phyloP scores from a whole-genome alignment of 2,329 filamentous ascomycete genomes.

The Ceratocystis cacaofunesta region DNA sequence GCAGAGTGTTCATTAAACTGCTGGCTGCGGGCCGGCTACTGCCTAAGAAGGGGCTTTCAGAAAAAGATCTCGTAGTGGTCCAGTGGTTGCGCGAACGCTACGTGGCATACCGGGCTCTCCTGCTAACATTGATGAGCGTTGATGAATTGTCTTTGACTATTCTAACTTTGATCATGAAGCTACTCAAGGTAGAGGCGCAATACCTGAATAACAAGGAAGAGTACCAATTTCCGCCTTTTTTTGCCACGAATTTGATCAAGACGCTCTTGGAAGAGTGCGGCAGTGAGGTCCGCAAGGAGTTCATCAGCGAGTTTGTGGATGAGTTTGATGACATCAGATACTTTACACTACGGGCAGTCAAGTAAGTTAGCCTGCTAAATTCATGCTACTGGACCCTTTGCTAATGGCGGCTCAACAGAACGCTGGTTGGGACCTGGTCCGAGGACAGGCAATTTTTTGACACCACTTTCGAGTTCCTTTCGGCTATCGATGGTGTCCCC shows the following conservation, averaged over 20 bases:
- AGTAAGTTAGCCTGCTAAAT: slow-evolving; percentile 35
- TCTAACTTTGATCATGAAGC: slow-evolving; percentile 65
- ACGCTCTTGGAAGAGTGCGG: slow-evolving; percentile 43
- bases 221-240: slow-evolving; percentile 45
- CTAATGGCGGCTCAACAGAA: slow-evolving; percentile 20
- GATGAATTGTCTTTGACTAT: slow-evolving; percentile 53
- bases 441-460: slow-evolving; percentile 32
- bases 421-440: slow-evolving; percentile 21
- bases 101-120: slow-evolving; percentile 49
- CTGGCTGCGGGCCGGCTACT: slow-evolving; percentile 58
- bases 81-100: slow-evolving; percentile 67
- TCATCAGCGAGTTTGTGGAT: slow-evolving; percentile 62
- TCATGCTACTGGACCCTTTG: background rate
- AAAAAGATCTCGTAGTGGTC: slow-evolving; percentile 60
- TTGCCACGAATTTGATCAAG: slow-evolving; percentile 23
- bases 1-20: slow-evolving; percentile 71
- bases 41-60: slow-evolving; percentile 47
- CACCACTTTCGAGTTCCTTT: slow-evolving; percentile 46
- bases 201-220: slow-evolving; percentile 45
- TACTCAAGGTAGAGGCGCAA: slow-evolving; percentile 66
- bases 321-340: slow-evolving; percentile 74
- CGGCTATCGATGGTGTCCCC: slow-evolving; percentile 56
- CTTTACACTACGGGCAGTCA: slow-evolving; percentile 61
- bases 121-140: slow-evolving; percentile 47
- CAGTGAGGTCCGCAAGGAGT: slow-evolving; percentile 52